Evolutionary conservation across 2,329 filamentous ascomycete species (phyloP), one percentile per base, ranked within the genome.

Genomic region (Endothia cerciana): DNA sequence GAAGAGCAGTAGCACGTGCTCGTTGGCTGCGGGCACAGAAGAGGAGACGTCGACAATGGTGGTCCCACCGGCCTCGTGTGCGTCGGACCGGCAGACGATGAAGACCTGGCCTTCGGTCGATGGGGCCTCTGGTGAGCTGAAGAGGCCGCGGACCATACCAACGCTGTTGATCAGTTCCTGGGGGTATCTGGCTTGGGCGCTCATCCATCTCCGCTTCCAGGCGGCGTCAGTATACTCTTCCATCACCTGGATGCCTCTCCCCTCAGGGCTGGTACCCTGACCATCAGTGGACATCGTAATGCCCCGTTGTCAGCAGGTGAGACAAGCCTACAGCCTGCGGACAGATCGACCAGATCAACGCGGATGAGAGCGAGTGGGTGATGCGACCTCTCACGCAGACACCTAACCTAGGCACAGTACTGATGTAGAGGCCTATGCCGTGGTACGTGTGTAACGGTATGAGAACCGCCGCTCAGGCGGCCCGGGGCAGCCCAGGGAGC

Each of bases 1-100:
- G 33, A 61, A 53, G 19, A 47, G 38, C 30, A 61, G 22, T 13
- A 61, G 33, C n/a, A 40, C 45, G 22, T 61, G 45, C 45, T 51
- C 59, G 45, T 53, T 61, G 43, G 59, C 33, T 19, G 45, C 45
- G 30, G 59, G 43, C 13, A 51, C 30, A 17, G 13, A 33, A 13
- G 59, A 40, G 59, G 15, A 61, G 59, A 40, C 43, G 11, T 17
- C 45, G 43, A 28, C 45, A 19, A 61, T 30, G 25, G 33, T 25
- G 33, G 47, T 33, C n/a, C 22, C 43, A 25, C 19, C 30, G 1
- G n/a, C 30, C 7, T 49, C 45, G 43, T 19, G 30, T 41, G 59
- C 8, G 59, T 25, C 45, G 59, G 59, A 22, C 45, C 45, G 30
- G 59, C 25, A 61, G 28, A 40, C 33, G 19, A 60, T 38, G 22